phyloP scores from a whole-genome alignment of 371 early-diverging fungal species.

The Catenaria anguillulae region DNA sequence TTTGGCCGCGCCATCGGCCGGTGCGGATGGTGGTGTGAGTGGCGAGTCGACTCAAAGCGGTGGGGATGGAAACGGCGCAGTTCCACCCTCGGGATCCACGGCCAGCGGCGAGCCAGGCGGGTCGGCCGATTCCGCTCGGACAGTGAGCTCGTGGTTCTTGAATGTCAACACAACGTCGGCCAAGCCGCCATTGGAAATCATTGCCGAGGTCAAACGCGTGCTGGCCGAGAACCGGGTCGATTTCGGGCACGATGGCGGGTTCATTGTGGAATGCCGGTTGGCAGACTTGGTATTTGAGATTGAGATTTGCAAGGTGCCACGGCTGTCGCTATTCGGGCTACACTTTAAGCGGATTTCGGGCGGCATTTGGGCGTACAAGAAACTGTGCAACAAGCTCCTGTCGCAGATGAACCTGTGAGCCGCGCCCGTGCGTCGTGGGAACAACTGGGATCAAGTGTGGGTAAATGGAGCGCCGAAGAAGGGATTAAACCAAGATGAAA shows the following conservation, averaged over 20 bases:
- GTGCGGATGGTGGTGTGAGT: no score
- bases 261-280: conserved; percentile 2
- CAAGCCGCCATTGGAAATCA: conserved; percentile 19
- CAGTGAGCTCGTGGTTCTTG: conserved; percentile 30
- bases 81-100: no score
- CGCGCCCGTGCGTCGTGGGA: no score
- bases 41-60: no score
- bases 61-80: no score
- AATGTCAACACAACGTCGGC: conserved; percentile 28
- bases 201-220: conserved; percentile 17
- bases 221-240: conserved; percentile 14
- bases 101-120: no score
- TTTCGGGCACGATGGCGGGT: conserved; percentile 8
- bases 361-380: conserved; percentile 35
- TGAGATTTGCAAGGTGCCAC: conserved; percentile 26
- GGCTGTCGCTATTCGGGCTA: conserved; percentile 20
- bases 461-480: no score
- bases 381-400: conserved; percentile 27
- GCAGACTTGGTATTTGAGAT: conserved; percentile 21
- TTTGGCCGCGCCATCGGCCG: no score
- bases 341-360: conserved; percentile 32
- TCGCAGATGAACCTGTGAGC: conserved; percentile 15
- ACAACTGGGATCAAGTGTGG: no score
- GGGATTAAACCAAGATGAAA: no score
- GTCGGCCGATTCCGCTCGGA: no score